These are phyloP conservation scores for Amphibolis antarctica DNA, from an alignment of 106 monocot genomes.

Conservation along the genomic window DNA sequence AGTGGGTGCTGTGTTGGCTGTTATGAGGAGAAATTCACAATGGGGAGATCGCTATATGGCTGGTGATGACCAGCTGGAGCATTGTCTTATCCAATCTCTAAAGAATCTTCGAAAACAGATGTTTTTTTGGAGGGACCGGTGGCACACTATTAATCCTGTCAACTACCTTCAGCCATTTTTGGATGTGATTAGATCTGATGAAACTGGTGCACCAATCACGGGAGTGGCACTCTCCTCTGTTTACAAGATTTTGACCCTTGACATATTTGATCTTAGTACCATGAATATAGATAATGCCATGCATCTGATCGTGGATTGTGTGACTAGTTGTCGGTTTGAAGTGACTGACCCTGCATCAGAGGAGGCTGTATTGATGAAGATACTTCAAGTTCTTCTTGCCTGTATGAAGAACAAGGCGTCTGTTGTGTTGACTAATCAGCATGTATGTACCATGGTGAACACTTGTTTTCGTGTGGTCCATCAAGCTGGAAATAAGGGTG, in stretches of 20 bases:
- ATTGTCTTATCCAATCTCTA: slow-evolving; percentile 61
- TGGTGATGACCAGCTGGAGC: slow-evolving; percentile 55
- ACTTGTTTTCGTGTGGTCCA: slow-evolving; percentile 92
- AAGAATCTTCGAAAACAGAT: slow-evolving; percentile 54
- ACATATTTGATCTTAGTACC: slow-evolving; percentile 29
- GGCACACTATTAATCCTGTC: slow-evolving; percentile 42
- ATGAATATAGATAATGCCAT: slow-evolving; percentile 28
- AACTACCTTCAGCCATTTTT: slow-evolving; percentile 70
- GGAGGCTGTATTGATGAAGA: slow-evolving; percentile 81
- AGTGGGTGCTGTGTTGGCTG: slow-evolving; percentile 62
- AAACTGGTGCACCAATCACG: slow-evolving; percentile 91
- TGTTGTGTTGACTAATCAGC: slow-evolving; percentile 47
- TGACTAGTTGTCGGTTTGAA: slow-evolving; percentile 80
- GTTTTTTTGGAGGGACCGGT: slow-evolving; percentile 35
- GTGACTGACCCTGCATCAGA: slow-evolving; percentile 87
- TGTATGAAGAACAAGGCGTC: slow-evolving; percentile 58
- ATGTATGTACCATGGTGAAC: slow-evolving; percentile 70
- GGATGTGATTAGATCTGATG: slow-evolving; percentile 82
- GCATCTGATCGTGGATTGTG: slow-evolving; percentile 51
- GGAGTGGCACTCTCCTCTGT: slow-evolving; percentile 74
- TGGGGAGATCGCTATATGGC: slow-evolving; percentile 50
- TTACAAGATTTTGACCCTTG: slow-evolving; percentile 60
- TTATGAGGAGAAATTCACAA: slow-evolving; percentile 87
- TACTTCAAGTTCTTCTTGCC: slow-evolving; percentile 76
- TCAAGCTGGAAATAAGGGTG: slow-evolving; percentile 85